Conservation (phyloP, 192 early-diverging fungal genomes). For the Entomortierella lignicola region DNA sequence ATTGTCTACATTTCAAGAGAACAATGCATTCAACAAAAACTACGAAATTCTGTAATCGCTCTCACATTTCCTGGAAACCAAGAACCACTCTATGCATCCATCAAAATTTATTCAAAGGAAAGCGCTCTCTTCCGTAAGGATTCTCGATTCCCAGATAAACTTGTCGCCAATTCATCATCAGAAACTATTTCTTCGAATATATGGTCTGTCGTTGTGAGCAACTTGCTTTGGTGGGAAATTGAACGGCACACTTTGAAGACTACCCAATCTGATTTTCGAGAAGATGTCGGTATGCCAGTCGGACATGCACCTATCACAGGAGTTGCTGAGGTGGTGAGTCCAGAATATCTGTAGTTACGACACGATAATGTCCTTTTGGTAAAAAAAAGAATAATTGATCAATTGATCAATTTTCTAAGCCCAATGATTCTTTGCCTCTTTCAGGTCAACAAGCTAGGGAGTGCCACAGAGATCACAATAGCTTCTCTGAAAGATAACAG, state of each 20-base stretch:
- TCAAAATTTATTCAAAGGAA: conserved; percentile 42
- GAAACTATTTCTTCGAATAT: background rate
- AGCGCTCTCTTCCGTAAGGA: conserved; percentile 33
- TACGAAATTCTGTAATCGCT: conserved; percentile 37
- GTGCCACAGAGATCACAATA: conserved; percentile 7
- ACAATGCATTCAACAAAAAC: conserved; percentile 22
- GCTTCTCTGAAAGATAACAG: background rate
- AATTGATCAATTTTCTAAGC: background rate
- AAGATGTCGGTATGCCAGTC: conserved; percentile 1
- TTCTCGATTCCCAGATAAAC: conserved; percentile 24
- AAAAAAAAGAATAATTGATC: background rate
- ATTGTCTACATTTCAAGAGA: conserved; percentile 35
- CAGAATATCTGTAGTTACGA: too few relatives aligned
- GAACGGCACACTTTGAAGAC: background rate
- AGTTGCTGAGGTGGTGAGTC: conserved; percentile 9
- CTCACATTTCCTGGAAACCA: conserved; percentile 19
- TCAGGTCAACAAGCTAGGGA: conserved; percentile 33
- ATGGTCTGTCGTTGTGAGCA: conserved; percentile 35
- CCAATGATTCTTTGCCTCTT: background rate
- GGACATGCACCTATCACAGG: background rate
- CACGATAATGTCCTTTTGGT: too few relatives aligned
- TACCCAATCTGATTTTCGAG: background rate
- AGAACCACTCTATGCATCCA: conserved; percentile 16
- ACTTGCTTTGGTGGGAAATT: conserved; percentile 34
- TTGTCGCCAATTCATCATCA: background rate